Conservation (phyloP, 176 grass and related monocot genomes). For the Leersia perrieri region DNA sequence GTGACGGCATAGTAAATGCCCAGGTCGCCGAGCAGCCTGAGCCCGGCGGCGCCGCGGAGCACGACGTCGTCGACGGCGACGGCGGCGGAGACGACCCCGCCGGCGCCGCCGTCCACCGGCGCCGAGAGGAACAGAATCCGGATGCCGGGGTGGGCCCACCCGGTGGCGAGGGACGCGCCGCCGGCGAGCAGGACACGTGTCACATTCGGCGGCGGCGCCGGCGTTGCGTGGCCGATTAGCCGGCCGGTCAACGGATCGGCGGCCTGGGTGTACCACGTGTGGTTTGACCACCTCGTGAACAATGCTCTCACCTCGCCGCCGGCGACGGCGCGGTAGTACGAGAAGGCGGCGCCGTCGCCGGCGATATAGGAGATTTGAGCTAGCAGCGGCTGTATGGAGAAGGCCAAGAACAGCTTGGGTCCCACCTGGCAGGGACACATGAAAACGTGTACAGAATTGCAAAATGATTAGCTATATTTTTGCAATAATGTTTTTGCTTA, state of each 20-base stretch:
- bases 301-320: neutral
- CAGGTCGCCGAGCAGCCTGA: neutral
- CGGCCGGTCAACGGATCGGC: conserved; percentile 23
- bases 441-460: neutral
- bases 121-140: conserved; percentile 37
- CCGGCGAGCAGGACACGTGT: neutral
- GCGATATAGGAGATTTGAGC: conserved; percentile 42
- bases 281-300: neutral
- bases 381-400: conserved; percentile 32
- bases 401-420: conserved; percentile 11
- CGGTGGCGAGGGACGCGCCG: neutral
- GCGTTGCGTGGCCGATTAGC: neutral
- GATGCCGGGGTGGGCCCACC: conserved; percentile 7
- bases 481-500: neutral
- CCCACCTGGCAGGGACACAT: conserved; percentile 28
- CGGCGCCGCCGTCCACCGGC: neutral
- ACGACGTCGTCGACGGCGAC: conserved; percentile 22
- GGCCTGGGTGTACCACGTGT: conserved; percentile 20
- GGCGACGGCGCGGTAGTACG: conserved; percentile 33
- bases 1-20: conserved; percentile 32
- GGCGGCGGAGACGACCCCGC: conserved; percentile 13
- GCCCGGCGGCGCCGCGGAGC: neutral
- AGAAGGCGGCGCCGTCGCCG: conserved; percentile 26
- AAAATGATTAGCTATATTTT: neutral
- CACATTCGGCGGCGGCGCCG: neutral